A percentile compares a stretch with the other conserved stretches of the same genome.
Conservation (phyloP, 225 moss, liverwort and hornwort genomes). For the Straminergon stramineum region DNA sequence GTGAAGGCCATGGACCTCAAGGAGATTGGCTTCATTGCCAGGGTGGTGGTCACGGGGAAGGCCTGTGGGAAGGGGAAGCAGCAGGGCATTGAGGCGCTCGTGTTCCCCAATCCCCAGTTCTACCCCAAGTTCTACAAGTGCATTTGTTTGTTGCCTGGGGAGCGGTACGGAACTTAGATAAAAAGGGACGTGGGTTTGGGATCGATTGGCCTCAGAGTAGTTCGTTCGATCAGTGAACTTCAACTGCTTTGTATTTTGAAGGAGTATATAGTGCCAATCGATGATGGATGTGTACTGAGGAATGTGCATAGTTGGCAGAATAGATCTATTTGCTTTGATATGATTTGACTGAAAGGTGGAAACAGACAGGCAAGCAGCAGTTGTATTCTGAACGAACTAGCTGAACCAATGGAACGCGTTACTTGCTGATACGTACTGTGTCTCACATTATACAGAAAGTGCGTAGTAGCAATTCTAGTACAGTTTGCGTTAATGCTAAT, state of each 20-base stretch:
- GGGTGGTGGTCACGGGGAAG: neutral
- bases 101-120: neutral
- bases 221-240: neutral
- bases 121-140: neutral
- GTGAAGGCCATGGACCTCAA: neutral
- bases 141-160: slow-evolving; percentile 8
- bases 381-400: neutral
- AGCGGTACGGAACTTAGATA: neutral
- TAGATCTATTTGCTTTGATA: neutral
- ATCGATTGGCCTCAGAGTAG: neutral
- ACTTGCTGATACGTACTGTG: neutral
- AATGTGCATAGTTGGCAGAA: neutral
- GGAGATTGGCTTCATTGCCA: neutral
- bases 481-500: neutral
- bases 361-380: neutral
- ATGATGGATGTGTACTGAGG: neutral
- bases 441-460: neutral
- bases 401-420: neutral
- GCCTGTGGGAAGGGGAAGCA: neutral
- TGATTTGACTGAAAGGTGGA: neutral
- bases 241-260: neutral
- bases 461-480: neutral
- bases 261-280: neutral
- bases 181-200: neutral
- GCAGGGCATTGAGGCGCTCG: neutral